These are phyloP conservation scores for Panaeolus papilionaceus DNA, from an alignment of 768 basidiomycete species.

Conservation along the genomic window DNA sequence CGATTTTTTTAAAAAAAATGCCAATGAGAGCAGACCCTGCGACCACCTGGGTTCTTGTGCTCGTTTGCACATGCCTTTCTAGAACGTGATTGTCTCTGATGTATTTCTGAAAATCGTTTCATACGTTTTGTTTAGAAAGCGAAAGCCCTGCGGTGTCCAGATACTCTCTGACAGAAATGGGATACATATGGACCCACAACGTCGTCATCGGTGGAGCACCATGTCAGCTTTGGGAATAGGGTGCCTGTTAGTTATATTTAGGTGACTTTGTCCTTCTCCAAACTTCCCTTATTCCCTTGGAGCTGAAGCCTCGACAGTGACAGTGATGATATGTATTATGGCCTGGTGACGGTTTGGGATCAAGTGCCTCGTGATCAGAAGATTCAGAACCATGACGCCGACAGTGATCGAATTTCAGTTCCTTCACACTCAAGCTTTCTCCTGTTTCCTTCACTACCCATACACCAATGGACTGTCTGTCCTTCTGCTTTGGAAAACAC, in stretches of 20 bases:
- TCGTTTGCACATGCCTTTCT: too few relatives aligned
- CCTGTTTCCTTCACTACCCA: neutral
- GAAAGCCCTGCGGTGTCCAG: too few relatives aligned
- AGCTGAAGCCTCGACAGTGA: neutral
- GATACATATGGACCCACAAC: neutral
- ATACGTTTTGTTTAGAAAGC: too few relatives aligned
- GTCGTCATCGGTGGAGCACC: neutral
- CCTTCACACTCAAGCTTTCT: neutral
- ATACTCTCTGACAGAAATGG: neutral
- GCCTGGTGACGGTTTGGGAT: neutral
- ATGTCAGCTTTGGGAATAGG: neutral
- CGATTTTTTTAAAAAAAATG: too few relatives aligned
- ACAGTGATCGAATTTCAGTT: neutral
- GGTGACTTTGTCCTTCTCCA: too few relatives aligned
- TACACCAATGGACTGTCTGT: constrained; percentile 5
- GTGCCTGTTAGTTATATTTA: neutral
- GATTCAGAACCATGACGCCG: neutral
- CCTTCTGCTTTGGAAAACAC: constrained; percentile 7
- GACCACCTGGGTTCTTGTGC: too few relatives aligned
- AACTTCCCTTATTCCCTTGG: too few relatives aligned
- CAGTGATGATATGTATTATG: too few relatives aligned
- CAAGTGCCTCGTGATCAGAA: neutral
- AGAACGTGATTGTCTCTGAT: too few relatives aligned
- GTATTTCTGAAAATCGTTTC: too few relatives aligned
- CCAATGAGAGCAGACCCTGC: too few relatives aligned